Conservation (phyloP, 352 stramenopile species). For the Globisporangium paroecandrum region DNA sequence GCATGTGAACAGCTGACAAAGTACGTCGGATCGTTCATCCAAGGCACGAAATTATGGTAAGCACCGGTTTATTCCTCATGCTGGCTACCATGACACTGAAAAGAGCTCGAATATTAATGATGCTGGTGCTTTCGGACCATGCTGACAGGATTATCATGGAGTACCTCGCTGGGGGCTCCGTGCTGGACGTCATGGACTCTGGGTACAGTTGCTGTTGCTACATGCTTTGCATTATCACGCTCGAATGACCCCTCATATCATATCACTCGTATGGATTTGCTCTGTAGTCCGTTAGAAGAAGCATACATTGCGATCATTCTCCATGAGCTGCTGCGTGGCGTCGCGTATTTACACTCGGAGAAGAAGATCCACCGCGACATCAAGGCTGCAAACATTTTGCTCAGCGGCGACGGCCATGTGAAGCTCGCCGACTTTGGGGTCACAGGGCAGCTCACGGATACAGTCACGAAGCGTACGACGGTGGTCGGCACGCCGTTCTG, state of each 20-base stretch:
- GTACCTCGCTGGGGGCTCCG: slow-evolving; percentile 87
- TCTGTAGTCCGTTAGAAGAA: slow-evolving; percentile 61
- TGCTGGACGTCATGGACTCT: slow-evolving; percentile 87
- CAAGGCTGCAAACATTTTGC: slow-evolving; percentile 79
- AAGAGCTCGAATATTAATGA: not conserved
- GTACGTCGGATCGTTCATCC: slow-evolving; percentile 87
- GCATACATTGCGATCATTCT: slow-evolving; percentile 83
- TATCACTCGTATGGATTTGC: not conserved
- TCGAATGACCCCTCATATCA: not conserved
- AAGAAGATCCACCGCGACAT: slow-evolving; percentile 86
- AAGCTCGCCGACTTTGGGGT: slow-evolving; percentile 87
- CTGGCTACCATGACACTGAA: not conserved
- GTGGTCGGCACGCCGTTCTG: slow-evolving; percentile 98
- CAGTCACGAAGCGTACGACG: slow-evolving; percentile 96
- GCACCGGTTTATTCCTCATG: not conserved
- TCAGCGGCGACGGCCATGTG: slow-evolving; percentile 76
- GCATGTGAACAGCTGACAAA: slow-evolving; percentile 87
- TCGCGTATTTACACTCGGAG: slow-evolving; percentile 80
- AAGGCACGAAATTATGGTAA: slow-evolving; percentile 77
- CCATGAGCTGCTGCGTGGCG: slow-evolving; percentile 59
- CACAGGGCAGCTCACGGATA: slow-evolving; percentile 94
- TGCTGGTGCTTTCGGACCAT: slow-evolving; percentile 1
- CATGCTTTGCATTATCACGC: not conserved
- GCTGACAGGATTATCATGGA: slow-evolving; percentile 92
- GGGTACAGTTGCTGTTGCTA: slow-evolving; percentile 21